phyloP scores from a whole-genome alignment of 2,329 filamentous ascomycete genomes.

The Celoporthe dispersa region DNA sequence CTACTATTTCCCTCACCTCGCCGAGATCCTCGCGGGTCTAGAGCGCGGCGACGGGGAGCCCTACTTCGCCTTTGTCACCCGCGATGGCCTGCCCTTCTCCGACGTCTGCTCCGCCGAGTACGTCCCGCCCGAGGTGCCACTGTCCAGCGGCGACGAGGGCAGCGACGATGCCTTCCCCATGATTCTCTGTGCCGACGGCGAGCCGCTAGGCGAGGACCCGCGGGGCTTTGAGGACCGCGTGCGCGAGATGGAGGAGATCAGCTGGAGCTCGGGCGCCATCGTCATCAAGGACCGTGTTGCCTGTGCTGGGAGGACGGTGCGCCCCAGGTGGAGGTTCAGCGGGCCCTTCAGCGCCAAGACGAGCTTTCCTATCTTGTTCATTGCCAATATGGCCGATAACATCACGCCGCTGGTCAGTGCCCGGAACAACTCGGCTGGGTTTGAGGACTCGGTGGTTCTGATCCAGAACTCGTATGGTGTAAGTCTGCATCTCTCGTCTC shows the following conservation, averaged over 20 bases:
- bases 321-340: slow-evolving; percentile 46
- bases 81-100: slow-evolving; percentile 24
- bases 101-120: slow-evolving; percentile 39
- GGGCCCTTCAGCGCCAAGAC: slow-evolving; percentile 41
- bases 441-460: slow-evolving; percentile 50
- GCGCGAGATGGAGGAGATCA: slow-evolving; percentile 41
- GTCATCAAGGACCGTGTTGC: slow-evolving; percentile 46
- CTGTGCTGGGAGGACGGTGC: slow-evolving; percentile 45
- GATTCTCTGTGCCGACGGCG: slow-evolving; percentile 51
- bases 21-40: slow-evolving; percentile 47
- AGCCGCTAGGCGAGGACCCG: slow-evolving; percentile 38
- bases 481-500: slow-evolving; percentile 33
- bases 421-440: slow-evolving; percentile 48
- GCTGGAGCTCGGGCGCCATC: slow-evolving; percentile 48
- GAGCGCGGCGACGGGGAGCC: slow-evolving; percentile 50
- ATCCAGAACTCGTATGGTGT: slow-evolving; percentile 57
- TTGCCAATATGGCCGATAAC: slow-evolving; percentile 49
- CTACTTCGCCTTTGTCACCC: slow-evolving; percentile 44
- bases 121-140: slow-evolving; percentile 39
- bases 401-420: slow-evolving; percentile 50
- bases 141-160: slow-evolving; percentile 38
- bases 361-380: slow-evolving; percentile 48
- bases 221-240: slow-evolving; percentile 43
- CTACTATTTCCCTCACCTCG: slow-evolving; percentile 46
- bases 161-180: slow-evolving; percentile 49